Base-by-base conservation (phyloP, 2,329 filamentous ascomycete species). In the Penicillium sp. region DNA sequence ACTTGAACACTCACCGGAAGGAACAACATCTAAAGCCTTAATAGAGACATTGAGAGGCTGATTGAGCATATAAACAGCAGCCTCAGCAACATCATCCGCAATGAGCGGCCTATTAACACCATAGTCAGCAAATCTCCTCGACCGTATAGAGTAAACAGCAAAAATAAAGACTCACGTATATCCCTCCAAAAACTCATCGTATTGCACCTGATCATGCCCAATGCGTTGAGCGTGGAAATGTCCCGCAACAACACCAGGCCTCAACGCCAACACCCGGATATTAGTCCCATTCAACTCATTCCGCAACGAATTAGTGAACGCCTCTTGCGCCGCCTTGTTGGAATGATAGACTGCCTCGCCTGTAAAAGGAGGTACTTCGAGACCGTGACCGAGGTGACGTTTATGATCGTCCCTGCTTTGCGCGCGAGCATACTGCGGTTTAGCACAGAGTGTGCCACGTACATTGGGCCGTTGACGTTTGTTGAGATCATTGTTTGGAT, bases 221-320 rank as follows among this genome's bases (percentile, higher is more conserved):
- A 82, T 77, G 16, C 79, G 66, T 50, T 76, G 74, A 41, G 73
- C 66, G 59, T 82, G 80, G 48, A 82, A 82, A 57, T 81, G 71
- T 0, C 77, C 81, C 4, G 74, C 76, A 11, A 81, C 78, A n/a
- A 76, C 73, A 0, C 79, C 80, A 0, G 80, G 80, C 33, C 79
- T 65, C 15, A 81, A 58, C 0, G 76, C 77, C 7, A 81, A 55
- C 0, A 82, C 78, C n/a, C 76, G 73, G 53, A 82, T 79, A 33
- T 80, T 75, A 0, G 78, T 79, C 3, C 73, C 76, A 23, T 60
- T 66, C 9, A 81, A 63, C 64, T 84, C 82, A 19, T 73, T 80
- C 0, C 80, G 69, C 10, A 83, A 70, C 1, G 74, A 73, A 53
- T 83, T 81, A 0, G 77, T 78, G 59, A 83, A 82, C 0, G 68